phyloP scores from a whole-genome alignment of 352 stramenopile species.

The Pythium folliculosum region DNA sequence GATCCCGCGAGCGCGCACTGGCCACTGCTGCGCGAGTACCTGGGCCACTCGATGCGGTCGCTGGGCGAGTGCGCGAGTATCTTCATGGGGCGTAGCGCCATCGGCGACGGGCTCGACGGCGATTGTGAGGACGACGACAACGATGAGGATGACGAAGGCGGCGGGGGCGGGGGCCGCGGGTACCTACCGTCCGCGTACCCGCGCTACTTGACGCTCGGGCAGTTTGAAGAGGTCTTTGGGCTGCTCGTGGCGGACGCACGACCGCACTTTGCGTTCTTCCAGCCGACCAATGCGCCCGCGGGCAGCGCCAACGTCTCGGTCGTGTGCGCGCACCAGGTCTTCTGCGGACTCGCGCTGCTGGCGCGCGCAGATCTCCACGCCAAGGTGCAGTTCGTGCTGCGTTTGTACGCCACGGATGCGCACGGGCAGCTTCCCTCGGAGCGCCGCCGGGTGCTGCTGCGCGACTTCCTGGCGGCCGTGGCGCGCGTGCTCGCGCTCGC shows the following conservation, averaged over 20 bases:
- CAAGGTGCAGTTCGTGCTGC: slow-evolving; percentile 63
- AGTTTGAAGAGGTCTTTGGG: slow-evolving; percentile 80
- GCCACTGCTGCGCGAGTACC: slow-evolving; percentile 56
- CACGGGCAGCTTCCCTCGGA: slow-evolving; percentile 42
- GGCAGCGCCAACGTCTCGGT: background rate
- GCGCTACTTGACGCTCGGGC: slow-evolving; percentile 41
- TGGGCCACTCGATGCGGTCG: slow-evolving; percentile 44
- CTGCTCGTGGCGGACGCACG: slow-evolving; percentile 66
- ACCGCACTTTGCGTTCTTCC: slow-evolving; percentile 72
- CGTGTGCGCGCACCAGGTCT: slow-evolving; percentile 57
- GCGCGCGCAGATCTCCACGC: slow-evolving; percentile 52
- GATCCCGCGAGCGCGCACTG: slow-evolving; percentile 27
- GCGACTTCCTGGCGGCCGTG: slow-evolving; percentile 44
- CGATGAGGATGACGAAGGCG: background rate
- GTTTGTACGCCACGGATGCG: slow-evolving; percentile 51
- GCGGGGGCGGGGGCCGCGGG: background rate
- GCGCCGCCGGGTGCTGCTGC: slow-evolving; percentile 42
- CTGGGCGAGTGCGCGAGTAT: slow-evolving; percentile 63
- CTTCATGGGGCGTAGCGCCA: slow-evolving; percentile 33
- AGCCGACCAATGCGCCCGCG: background rate
- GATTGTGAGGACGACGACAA: slow-evolving; percentile 32
- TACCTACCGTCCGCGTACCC: slow-evolving; percentile 34
- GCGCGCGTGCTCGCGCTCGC: slow-evolving; percentile 43
- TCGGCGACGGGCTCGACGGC: background rate
- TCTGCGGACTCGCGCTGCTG: slow-evolving; percentile 57